Base-by-base conservation (phyloP, 306 rosid genomes). In the Albizia julibrissin region DNA sequence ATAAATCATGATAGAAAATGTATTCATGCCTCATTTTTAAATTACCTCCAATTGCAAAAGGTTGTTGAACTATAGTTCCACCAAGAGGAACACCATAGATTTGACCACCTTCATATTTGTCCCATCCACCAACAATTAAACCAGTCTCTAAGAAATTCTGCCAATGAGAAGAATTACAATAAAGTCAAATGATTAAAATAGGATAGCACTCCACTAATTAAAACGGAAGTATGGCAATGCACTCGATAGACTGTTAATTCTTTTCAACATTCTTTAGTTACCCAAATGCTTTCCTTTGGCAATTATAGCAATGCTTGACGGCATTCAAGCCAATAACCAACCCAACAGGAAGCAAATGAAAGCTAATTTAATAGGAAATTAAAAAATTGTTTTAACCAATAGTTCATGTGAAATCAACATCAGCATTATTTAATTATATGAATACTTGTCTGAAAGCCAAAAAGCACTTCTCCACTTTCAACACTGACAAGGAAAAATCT, bases 81-180 rank as follows among this genome's bases (percentile, higher is more conserved):
- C 98, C 97, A 16, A 96, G 92, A 68, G 97, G 98, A 87, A 96
- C 82, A 67, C 97, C 97, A 75, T 59, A 96, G 69, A 96, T 96
- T 85, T 94, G 92, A n/a, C 99, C 98, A 44, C 99, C 98, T 84
- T 95, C 93, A 19, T 95, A 89, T 85, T 91, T 95, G 89, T 95
- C 99, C 99, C 98, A 95, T 44, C 99, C 97, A 66, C 98, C 99
- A 79, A 95, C 91, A 61, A 95, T 93, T 80, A 95, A 79, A 22
- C 99, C 98, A 78, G 99, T 92, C 84, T 93, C 89, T 31, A 95
- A 73, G 85, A 85, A 84, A 87, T 93, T 87, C 99, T 95, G 95
- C 83, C 82, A 88, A 79, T 40, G 74, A 76, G 65, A 88, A 44
- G 56, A 46, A 72, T 80, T 50, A 71, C 62, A 61, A 18, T 71